phyloP scores from a whole-genome alignment of 148 eudicot genomes.

The Vaccinium darrowii region DNA sequence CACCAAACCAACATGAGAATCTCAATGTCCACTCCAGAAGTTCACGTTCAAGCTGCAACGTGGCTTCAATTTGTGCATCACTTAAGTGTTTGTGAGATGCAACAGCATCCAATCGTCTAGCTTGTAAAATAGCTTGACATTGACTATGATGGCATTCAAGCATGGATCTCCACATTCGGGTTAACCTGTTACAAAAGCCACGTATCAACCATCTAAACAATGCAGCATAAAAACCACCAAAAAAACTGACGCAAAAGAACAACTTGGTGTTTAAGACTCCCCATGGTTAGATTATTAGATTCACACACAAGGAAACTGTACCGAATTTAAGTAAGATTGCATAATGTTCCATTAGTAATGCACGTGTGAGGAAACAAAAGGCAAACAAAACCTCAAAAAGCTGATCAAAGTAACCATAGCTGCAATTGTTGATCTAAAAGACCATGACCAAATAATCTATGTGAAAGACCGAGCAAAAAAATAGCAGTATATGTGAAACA shows the following conservation, averaged over 20 bases:
- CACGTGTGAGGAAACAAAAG: background rate
- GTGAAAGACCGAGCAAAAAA: no score
- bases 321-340: background rate
- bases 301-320: background rate
- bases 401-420: background rate
- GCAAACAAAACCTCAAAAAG: background rate
- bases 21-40: constrained; percentile 72
- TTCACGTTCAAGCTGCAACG: constrained; percentile 63
- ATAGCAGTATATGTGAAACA: background rate
- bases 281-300: background rate
- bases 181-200: constrained; percentile 46
- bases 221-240: background rate
- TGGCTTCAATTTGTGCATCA: constrained; percentile 76
- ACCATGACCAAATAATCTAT: background rate
- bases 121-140: constrained; percentile 69
- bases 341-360: background rate
- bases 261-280: background rate
- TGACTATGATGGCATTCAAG: constrained; percentile 87
- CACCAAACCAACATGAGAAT: constrained; percentile 73
- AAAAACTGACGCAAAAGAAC: background rate
- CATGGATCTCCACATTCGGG: constrained; percentile 86
- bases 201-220: background rate
- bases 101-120: constrained; percentile 67
- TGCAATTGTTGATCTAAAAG: background rate
- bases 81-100: constrained; percentile 53